Base-by-base conservation (phyloP, 495 filamentous ascomycete species). In the Chaetomium tenue region DNA sequence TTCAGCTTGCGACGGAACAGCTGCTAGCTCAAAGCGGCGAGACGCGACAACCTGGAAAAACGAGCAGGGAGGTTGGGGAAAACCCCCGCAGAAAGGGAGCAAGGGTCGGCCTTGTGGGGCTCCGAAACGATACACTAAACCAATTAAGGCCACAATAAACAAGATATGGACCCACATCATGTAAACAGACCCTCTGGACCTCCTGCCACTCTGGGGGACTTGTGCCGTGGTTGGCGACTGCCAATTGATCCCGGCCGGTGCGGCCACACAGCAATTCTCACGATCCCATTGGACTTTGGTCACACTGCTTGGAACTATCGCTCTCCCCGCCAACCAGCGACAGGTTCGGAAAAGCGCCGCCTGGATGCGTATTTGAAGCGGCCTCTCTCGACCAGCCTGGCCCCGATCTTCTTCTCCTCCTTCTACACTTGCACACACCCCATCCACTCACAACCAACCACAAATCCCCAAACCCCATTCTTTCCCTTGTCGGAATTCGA, bases 141-240 rank as follows among this genome's bases (percentile, higher is more conserved):
- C 60, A 23, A 11, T 71, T 74, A 62, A 42, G 69, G 57, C 25
- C 50, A 54, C 64, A 66, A 73, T 77, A 77, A 77, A 77, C 75
- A 76, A 74, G 65, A 26, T 11, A 37, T 18, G 54, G 68, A 62
- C 59, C 71, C 74, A 74, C 71, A 64, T 51, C 62, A 72, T 66
- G 74, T 75, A 71, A 74, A 75, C 73, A 76, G 65, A 69, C 20
- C 57, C 40, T 60, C 62, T 28, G 60, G 52, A 67, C 63, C 69
- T 69, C 62, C 63, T 67, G 66, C 64, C 62, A 46, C 55, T 6
- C 37, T 15, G 51, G 40, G 30, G 54, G 33, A 56, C 15, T 25
- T 30, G 23, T 47, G 26, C 26, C 55, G 40, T 55, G 53, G 54
- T 64, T 65, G 52, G 12, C 23, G 15, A 33, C 53, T 58, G 58